Evolutionary conservation across 768 basidiomycete species (phyloP).

Genomic region (Trametopsis cervina): DNA sequence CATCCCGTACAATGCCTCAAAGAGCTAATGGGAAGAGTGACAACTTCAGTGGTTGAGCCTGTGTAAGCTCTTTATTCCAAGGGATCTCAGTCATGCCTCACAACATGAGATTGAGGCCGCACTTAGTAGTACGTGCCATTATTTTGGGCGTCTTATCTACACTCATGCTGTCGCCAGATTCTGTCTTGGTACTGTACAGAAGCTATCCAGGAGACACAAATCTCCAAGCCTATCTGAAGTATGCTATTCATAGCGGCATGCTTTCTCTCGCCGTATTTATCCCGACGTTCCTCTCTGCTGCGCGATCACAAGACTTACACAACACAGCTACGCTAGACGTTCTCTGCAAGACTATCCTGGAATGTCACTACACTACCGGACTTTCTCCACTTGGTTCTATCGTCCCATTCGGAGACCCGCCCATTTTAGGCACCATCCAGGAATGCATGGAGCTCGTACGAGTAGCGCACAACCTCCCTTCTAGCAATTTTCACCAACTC

Average conservation of each 20-base stretch:
- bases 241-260: constrained; percentile 48
- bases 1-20: no score
- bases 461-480: constrained; percentile 44
- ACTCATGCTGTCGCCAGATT: constrained; percentile 36
- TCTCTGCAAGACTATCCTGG: constrained; percentile 59
- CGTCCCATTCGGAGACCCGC: constrained; percentile 42
- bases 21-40: no score
- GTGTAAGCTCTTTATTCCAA: constrained; percentile 55
- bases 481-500: constrained; percentile 51
- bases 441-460: constrained; percentile 56
- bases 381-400: constrained; percentile 47
- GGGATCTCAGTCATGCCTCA: constrained; percentile 33
- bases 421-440: constrained; percentile 49
- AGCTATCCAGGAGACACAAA: constrained; percentile 64
- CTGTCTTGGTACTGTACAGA: constrained; percentile 59
- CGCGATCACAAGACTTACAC: constrained; percentile 57
- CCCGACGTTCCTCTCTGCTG: constrained; percentile 59
- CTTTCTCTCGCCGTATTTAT: constrained; percentile 57
- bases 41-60: constrained; percentile 74
- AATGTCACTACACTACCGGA: constrained; percentile 55
- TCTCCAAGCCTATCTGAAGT: constrained; percentile 59
- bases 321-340: constrained; percentile 60
- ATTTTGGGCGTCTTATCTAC: not conserved
- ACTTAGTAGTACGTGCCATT: constrained; percentile 48
- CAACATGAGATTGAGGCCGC: constrained; percentile 43